Evolutionary conservation across 2,329 filamentous ascomycete species (phyloP).

Genomic region (Onygena corvina): DNA sequence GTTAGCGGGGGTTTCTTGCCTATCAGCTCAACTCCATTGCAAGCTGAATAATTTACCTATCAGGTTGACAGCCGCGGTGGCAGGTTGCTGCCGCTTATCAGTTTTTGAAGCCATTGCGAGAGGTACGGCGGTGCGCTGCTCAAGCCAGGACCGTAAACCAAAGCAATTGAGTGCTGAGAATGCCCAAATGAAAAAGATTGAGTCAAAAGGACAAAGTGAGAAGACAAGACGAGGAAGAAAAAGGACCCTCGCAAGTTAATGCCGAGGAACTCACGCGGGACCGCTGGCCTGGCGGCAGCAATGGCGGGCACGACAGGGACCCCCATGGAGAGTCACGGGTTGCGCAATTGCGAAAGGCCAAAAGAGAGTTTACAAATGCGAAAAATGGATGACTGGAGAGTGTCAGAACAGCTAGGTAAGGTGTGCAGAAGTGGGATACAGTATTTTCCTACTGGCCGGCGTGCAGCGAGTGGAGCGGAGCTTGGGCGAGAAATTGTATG

Average conservation of each 20-base stretch:
- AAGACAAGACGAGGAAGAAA: slow-evolving; percentile 2
- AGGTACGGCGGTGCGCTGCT: neutral
- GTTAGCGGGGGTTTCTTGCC: slow-evolving; percentile 15
- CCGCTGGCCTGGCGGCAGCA: neutral
- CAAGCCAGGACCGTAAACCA: neutral
- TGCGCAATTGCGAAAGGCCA: neutral
- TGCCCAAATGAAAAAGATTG: neutral
- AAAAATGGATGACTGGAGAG: neutral
- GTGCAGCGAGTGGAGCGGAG: slow-evolving; percentile 2
- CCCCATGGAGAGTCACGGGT: slow-evolving; percentile 2
- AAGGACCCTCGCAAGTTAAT: neutral
- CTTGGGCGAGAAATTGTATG: neutral
- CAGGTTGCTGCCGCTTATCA: slow-evolving; percentile 50
- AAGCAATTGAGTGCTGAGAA: slow-evolving; percentile 1
- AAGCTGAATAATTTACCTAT: slow-evolving; percentile 53
- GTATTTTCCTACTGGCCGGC: slow-evolving; percentile 4
- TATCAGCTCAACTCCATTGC: slow-evolving; percentile 7
- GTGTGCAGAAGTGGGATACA: neutral
- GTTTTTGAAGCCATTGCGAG: slow-evolving; percentile 10
- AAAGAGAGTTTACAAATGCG: slow-evolving; percentile 6
- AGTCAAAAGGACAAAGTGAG: neutral
- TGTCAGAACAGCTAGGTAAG: too few relatives aligned
- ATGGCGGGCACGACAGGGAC: slow-evolving; percentile 2
- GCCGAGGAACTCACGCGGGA: slow-evolving; percentile 5
- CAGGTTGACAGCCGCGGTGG: slow-evolving; percentile 78